A percentile compares a stretch with the other conserved stretches of the same genome.
phyloP scores from a whole-genome alignment of 176 grass and related monocot species.

The Zoysia japonica region DNA sequence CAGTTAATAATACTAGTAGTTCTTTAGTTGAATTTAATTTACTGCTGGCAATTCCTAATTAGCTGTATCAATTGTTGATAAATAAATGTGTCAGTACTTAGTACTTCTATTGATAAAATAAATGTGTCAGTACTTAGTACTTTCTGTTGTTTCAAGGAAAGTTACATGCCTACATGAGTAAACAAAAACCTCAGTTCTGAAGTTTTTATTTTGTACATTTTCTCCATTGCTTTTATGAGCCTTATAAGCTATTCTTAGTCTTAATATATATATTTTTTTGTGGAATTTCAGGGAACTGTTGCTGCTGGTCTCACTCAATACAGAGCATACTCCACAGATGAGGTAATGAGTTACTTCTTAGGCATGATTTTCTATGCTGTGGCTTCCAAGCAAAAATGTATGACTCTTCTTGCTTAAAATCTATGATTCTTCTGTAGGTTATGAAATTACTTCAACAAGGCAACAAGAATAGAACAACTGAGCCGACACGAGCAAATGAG shows the following conservation, averaged over 20 bases:
- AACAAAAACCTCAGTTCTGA: background rate
- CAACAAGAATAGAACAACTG: constrained; percentile 91
- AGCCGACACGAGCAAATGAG: constrained; percentile 87
- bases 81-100: background rate
- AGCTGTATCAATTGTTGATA: background rate
- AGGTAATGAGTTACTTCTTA: constrained; percentile 56
- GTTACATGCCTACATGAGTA: background rate
- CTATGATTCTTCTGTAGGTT: constrained; percentile 56
- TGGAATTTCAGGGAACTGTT: constrained; percentile 76
- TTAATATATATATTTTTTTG: constrained; percentile 7
- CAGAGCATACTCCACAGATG: constrained; percentile 91
- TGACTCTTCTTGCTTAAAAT: constrained; percentile 19
- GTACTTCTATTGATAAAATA: background rate
- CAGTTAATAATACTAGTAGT: background rate
- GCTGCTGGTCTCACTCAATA: constrained; percentile 90
- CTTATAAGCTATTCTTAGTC: constrained; percentile 4
- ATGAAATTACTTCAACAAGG: constrained; percentile 96
- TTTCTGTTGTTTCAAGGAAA: background rate
- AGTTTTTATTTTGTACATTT: background rate
- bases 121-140: background rate
- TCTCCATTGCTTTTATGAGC: background rate
- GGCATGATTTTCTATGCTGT: constrained; percentile 22
- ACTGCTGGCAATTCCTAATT: background rate
- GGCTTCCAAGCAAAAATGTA: constrained; percentile 17
- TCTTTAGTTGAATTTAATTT: constrained; percentile 25